Base-by-base conservation (phyloP, 345 rosid species). In the Pistacia integerrima region DNA sequence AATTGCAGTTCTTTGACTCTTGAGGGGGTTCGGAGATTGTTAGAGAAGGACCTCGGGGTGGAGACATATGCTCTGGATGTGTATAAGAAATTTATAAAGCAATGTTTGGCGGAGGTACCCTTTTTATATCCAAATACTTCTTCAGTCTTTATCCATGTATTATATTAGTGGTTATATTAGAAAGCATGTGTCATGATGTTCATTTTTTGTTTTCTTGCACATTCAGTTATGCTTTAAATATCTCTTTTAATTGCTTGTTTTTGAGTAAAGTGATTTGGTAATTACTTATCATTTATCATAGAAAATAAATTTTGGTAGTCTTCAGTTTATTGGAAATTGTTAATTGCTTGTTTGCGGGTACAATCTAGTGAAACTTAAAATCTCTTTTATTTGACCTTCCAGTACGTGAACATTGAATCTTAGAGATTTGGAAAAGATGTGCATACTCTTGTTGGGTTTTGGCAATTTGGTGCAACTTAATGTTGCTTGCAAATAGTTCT, bases 11-110 rank as follows among this genome's bases (percentile, higher is more conserved):
- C 85, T 2, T 81, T 93, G 84, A 96, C 93, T 7, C 86, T 93
- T 56, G 97, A 86, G 88, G 93, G 94, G 55, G 97, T 92, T 67
- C 85, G 99, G 75, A 88, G 97, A 78, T 64, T 93, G 75, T 64
- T 96, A 59, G 99, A 96, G 92, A 86, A 90, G 84, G 94, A 91
- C 80, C 71, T 96, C 81, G 91, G 89, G 67, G 77, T 96, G 81
- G 90, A 89, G 72, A 79, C 71, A 73, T 83, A 64, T 81, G 91
- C 91, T 13, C 77, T 96, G 88, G 98, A 96, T 77, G 88, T 82
- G 48, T 93, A 92, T 71, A 93, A 90, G 89, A 87, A 88, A 80
- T 88, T 88, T 81, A 83, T 93, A 52, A 90, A 89, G 80, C 82
- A 91, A 48, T 83, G 87, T 76, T 79, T 96, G 67, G 60, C 78